Evolutionary conservation across 352 stramenopile species (phyloP).

Genomic region (Phytopythium oedochilum): DNA sequence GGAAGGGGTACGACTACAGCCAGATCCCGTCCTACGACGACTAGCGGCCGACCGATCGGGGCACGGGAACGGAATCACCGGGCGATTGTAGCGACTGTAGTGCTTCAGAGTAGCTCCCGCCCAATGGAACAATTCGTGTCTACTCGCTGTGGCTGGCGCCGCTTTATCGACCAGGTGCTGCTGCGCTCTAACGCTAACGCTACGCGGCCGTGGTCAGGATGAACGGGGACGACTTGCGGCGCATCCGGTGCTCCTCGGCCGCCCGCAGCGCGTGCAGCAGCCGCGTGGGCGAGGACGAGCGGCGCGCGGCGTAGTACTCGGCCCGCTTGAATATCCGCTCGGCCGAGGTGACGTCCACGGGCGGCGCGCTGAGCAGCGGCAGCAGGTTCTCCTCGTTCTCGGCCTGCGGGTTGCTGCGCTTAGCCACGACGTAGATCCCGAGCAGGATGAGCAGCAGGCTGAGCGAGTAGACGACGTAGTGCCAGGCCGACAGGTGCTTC

Average conservation of each 20-base stretch:
- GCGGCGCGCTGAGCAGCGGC: slow-evolving; percentile 41
- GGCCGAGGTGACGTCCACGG: slow-evolving; percentile 35
- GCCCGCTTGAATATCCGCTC: slow-evolving; percentile 49
- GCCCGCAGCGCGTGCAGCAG: slow-evolving; percentile 10
- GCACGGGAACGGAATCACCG: too few species aligned
- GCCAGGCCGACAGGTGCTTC: slow-evolving; percentile 51
- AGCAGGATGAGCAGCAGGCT: slow-evolving; percentile 66
- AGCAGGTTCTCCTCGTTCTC: slow-evolving; percentile 53
- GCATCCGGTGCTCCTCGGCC: not conserved
- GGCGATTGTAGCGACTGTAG: too few species aligned
- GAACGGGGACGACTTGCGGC: not conserved
- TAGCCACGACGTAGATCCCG: slow-evolving; percentile 69
- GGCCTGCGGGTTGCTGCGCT: slow-evolving; percentile 30
- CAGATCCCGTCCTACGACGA: slow-evolving; percentile 85
- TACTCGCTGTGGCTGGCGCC: too few species aligned
- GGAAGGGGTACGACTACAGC: slow-evolving; percentile 82
- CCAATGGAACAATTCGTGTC: too few species aligned
- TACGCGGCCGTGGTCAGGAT: not conserved
- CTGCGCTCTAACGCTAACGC: too few species aligned
- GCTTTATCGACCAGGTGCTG: too few species aligned
- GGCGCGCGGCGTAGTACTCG: slow-evolving; percentile 41
- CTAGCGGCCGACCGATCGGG: too few species aligned
- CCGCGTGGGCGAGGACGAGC: slow-evolving; percentile 20
- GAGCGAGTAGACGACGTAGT: slow-evolving; percentile 71
- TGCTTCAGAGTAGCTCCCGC: too few species aligned